phyloP scores from a whole-genome alignment of 441 rosid genomes.

The Manihot esculenta region DNA sequence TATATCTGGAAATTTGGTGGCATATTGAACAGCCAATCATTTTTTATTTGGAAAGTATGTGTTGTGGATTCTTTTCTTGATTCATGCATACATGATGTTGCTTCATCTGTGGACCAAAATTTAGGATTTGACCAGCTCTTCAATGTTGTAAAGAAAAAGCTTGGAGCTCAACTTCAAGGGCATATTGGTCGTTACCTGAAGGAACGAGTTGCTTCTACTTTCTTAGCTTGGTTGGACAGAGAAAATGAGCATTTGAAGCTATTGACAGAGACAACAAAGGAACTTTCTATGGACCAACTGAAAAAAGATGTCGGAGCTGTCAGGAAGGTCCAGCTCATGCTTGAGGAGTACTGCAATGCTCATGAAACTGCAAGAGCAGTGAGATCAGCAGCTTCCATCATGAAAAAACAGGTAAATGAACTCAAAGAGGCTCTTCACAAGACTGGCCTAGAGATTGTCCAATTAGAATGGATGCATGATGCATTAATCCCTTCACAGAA shows the following conservation, averaged over 20 bases:
- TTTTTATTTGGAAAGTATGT: constrained; percentile 91
- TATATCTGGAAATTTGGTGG: constrained; percentile 72
- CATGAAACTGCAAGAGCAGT: constrained; percentile 92
- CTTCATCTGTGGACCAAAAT: constrained; percentile 72
- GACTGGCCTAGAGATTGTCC: constrained; percentile 78
- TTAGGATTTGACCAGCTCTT: constrained; percentile 93
- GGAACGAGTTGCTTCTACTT: constrained; percentile 63
- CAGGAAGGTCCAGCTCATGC: constrained; percentile 72
- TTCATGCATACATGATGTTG: constrained; percentile 81
- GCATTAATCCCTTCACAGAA: constrained; percentile 61
- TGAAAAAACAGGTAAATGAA: constrained; percentile 80
- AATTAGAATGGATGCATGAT: constrained; percentile 96
- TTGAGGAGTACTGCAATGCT: constrained; percentile 89
- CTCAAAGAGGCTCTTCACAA: constrained; percentile 69
- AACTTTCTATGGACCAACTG: constrained; percentile 42
- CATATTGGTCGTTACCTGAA: constrained; percentile 64
- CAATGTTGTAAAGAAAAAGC: constrained; percentile 75
- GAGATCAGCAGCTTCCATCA: constrained; percentile 69
- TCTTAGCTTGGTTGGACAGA: constrained; percentile 67
- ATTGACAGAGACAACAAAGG: constrained; percentile 47
- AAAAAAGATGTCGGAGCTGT: constrained; percentile 52
- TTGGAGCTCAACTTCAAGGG: constrained; percentile 76
- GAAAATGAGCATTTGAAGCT: constrained; percentile 60
- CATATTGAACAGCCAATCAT: constrained; percentile 58
- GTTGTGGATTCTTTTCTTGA: constrained; percentile 85